Conservation (phyloP, 352 stramenopile genomes). For the Globisporangium irregulare region DNA sequence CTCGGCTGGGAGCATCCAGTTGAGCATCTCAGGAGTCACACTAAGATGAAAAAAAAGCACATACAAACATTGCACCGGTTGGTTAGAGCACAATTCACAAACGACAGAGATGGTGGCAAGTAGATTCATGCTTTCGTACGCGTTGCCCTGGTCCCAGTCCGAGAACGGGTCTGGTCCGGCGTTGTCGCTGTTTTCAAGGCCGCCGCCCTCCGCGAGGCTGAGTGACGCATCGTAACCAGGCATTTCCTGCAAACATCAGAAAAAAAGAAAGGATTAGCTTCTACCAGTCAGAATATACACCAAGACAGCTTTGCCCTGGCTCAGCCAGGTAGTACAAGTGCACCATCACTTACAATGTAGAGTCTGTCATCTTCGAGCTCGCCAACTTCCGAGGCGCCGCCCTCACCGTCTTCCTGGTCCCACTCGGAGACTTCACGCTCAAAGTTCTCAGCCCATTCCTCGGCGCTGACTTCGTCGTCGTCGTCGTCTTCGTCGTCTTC, state of each 20-base stretch:
- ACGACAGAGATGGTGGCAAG: background rate
- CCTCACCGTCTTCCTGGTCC: conserved; percentile 37
- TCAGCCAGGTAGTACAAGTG: background rate
- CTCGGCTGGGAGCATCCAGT: conserved; percentile 74
- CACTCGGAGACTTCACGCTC: conserved; percentile 58
- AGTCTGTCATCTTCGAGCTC: conserved; percentile 64
- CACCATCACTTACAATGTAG: conserved; percentile 45
- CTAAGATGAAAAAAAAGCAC: conserved; percentile 4
- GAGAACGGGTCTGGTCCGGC: conserved; percentile 38
- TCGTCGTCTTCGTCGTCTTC: conserved; percentile 35
- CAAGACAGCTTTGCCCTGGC: background rate
- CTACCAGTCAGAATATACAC: background rate
- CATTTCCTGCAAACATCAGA: conserved; percentile 41
- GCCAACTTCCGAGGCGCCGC: background rate
- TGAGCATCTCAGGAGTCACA: conserved; percentile 70
- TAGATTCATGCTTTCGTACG: conserved; percentile 29
- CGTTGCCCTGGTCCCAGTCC: conserved; percentile 50
- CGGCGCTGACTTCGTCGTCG: conserved; percentile 39
- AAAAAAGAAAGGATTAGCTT: background rate
- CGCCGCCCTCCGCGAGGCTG: conserved; percentile 49
- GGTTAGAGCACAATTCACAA: background rate
- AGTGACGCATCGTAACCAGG: conserved; percentile 62
- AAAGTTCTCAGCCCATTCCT: conserved; percentile 67
- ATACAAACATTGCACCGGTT: background rate
- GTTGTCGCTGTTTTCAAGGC: conserved; percentile 31